Evolutionary conservation across 1,139 yeast genomes (phyloP).

Genomic region (Schwanniomyces etchellsii): DNA sequence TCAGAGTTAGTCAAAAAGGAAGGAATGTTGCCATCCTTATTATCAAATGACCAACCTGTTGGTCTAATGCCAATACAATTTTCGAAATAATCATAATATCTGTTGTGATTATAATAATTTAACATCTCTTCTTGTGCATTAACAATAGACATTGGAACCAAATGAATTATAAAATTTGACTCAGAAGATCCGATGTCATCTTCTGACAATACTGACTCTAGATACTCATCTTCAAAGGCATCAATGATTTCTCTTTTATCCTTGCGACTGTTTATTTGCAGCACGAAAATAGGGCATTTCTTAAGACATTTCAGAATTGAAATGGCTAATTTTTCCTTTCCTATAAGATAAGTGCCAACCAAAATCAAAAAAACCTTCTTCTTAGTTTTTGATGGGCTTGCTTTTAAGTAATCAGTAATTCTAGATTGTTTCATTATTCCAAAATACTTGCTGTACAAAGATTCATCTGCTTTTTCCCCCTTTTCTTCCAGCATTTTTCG

Average conservation of each 20-base stretch:
- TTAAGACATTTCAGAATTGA: slow-evolving; percentile 53
- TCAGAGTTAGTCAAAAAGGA: slow-evolving; percentile 1
- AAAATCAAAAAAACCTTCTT: slow-evolving; percentile 50
- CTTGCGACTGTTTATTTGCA: slow-evolving; percentile 47
- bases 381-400: slow-evolving; percentile 6
- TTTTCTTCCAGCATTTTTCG: slow-evolving; percentile 24
- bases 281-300: slow-evolving; percentile 41
- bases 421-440: slow-evolving; percentile 34
- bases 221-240: slow-evolving; percentile 27
- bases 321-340: slow-evolving; percentile 81
- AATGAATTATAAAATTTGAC: slow-evolving; percentile 51
- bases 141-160: slow-evolving; percentile 57
- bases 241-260: slow-evolving; percentile 39
- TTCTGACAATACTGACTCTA: slow-evolving; percentile 24
- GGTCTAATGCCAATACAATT: slow-evolving; percentile 66
- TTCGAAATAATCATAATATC: slow-evolving; percentile 42
- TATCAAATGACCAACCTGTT: slow-evolving; percentile 76
- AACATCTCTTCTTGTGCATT: slow-evolving; percentile 32
- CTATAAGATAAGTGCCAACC: slow-evolving; percentile 89
- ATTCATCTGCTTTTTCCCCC: slow-evolving; percentile 10
- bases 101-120: slow-evolving; percentile 46
- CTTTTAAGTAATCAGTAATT: slow-evolving; percentile 37
- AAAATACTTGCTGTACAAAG: slow-evolving; percentile 31
- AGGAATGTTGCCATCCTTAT: not conserved
- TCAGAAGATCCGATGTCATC: slow-evolving; percentile 27